These are phyloP conservation scores for Nitzschia palea DNA, from an alignment of 108 stramenopile species.

Conservation along the genomic window DNA sequence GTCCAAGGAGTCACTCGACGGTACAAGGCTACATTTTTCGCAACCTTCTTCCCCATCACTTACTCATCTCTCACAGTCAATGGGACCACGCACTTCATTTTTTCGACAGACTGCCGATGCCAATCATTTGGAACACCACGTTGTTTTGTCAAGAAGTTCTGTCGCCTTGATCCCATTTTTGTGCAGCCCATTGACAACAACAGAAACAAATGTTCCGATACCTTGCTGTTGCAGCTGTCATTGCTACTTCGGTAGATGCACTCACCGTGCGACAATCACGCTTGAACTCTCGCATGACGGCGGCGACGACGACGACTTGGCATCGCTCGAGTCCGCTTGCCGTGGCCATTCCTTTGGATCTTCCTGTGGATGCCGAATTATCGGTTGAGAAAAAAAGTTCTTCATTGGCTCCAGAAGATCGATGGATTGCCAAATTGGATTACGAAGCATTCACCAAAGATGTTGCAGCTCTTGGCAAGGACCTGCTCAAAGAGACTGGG, in stretches of 20 bases:
- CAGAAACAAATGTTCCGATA: neutral
- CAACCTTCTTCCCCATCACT: neutral
- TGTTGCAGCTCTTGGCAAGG: conserved; percentile 50
- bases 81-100: conserved; percentile 17
- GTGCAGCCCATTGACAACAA: conserved; percentile 1
- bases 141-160: neutral
- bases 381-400: neutral
- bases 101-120: neutral
- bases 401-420: conserved; percentile 35
- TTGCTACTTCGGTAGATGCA: conserved; percentile 2
- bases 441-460: conserved; percentile 59
- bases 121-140: neutral
- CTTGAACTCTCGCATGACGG: neutral
- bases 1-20: too few species aligned
- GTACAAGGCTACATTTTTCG: neutral
- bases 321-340: neutral
- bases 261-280: neutral
- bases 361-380: neutral
- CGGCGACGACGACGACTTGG: neutral
- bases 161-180: neutral
- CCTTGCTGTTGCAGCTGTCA: neutral
- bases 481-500: conserved; percentile 35
- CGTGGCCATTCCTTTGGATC: conserved; percentile 21
- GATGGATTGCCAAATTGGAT: conserved; percentile 53
- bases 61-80: neutral